phyloP scores from a whole-genome alignment of 2,329 filamentous ascomycete genomes.

The Talaromyces pinophilus region DNA sequence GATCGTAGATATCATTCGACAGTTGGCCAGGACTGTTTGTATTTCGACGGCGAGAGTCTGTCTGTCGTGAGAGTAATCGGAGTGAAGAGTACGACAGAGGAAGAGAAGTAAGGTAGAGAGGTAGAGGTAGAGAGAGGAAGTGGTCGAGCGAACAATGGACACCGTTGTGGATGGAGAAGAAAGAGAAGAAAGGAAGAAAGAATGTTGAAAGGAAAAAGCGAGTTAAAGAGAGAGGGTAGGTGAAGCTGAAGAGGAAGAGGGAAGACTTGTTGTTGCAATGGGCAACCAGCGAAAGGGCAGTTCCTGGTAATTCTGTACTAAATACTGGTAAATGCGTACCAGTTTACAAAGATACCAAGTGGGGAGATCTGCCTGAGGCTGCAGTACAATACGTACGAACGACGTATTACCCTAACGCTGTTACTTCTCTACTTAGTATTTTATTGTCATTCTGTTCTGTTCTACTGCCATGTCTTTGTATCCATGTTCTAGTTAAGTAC shows the following conservation, averaged over 20 bases:
- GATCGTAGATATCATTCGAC: conserved; percentile 5
- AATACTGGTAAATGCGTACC: background rate
- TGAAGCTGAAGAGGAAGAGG: conserved; percentile 19
- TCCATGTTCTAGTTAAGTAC: background rate
- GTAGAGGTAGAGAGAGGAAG: conserved; percentile 22
- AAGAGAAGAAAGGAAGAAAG: conserved; percentile 18
- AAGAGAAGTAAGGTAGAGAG: conserved; percentile 25
- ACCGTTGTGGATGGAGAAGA: conserved; percentile 26
- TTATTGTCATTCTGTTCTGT: background rate
- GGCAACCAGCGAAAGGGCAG: conserved; percentile 15
- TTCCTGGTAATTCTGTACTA: background rate
- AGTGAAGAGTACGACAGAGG: conserved; percentile 8
- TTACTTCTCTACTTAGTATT: background rate
- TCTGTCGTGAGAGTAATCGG: conserved; percentile 16
- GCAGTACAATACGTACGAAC: background rate
- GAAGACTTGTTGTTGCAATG: conserved; percentile 21
- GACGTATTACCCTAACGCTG: background rate
- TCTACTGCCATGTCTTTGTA: background rate
- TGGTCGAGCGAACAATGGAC: conserved; percentile 18
- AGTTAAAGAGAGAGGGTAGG: conserved; percentile 11
- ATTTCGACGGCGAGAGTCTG: conserved; percentile 21
- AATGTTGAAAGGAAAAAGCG: conserved; percentile 10
- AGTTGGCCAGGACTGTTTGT: background rate
- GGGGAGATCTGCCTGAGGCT: conserved; percentile 19
- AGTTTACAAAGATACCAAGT: background rate